Conservation (phyloP, 1,284 basidiomycete species). For the Fistulinella cinereoalba region DNA sequence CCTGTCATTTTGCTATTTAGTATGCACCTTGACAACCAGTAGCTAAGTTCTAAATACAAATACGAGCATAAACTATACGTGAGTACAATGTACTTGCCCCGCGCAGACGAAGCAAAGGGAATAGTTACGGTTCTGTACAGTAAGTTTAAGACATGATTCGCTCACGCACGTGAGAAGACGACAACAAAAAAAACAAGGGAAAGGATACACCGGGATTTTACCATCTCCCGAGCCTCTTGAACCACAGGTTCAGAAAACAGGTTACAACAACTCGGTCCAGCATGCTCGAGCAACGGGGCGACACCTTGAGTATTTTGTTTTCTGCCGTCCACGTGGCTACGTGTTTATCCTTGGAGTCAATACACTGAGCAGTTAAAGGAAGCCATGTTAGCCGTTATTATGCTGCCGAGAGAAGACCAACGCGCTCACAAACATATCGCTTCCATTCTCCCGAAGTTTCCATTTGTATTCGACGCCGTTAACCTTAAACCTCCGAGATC, state of each 20-base stretch:
- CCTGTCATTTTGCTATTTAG: not conserved
- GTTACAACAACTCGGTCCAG: constrained; percentile 56
- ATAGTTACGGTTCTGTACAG: constrained; percentile 14
- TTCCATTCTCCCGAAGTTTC: constrained; percentile 48
- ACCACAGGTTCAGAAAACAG: constrained; percentile 54
- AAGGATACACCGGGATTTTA: constrained; percentile 18
- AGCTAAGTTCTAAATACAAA: constrained; percentile 9
- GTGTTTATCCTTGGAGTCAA: constrained; percentile 45
- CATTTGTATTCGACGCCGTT: constrained; percentile 55
- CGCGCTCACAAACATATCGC: constrained; percentile 48
- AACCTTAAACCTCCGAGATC: constrained; percentile 56
- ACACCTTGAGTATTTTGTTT: constrained; percentile 40
- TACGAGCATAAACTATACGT: constrained; percentile 23
- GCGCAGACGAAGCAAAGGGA: constrained; percentile 1
- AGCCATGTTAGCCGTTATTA: not conserved
- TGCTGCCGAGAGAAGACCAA: not conserved
- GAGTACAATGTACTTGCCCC: constrained; percentile 14
- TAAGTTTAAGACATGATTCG: too few species aligned
- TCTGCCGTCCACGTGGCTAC: constrained; percentile 51
- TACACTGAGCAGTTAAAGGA: constrained; percentile 40
- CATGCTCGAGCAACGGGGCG: constrained; percentile 39
- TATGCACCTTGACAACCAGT: constrained; percentile 3
- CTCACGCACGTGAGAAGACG: too few species aligned
- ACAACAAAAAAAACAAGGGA: too few species aligned
- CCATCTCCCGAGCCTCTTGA: constrained; percentile 43